Evolutionary conservation across 2,329 filamentous ascomycete species (phyloP).

Genomic region (Podosphaera fusca): DNA sequence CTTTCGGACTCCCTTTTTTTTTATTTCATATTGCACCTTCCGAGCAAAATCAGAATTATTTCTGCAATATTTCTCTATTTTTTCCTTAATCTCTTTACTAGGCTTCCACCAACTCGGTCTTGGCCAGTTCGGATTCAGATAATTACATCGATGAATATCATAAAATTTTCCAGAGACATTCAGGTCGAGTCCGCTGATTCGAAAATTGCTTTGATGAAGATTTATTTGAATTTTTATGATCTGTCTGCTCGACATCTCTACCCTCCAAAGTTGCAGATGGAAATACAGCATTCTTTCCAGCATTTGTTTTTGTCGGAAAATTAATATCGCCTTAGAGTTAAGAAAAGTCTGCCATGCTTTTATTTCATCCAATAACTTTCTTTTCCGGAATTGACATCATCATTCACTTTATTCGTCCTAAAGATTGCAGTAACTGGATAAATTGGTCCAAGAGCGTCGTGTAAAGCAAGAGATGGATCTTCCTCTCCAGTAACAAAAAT

Average conservation of each 20-base stretch:
- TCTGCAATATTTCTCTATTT: too few species aligned
- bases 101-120: too few species aligned
- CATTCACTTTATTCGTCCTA: not conserved
- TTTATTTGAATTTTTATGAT: too few species aligned
- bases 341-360: too few species aligned
- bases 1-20: too few species aligned
- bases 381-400: not conserved
- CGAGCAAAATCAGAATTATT: too few species aligned
- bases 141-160: not conserved
- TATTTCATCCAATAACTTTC: not conserved
- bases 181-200: not conserved
- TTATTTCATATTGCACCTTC: too few species aligned
- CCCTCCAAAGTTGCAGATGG: not conserved
- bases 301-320: not conserved
- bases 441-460: not conserved
- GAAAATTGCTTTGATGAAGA: not conserved
- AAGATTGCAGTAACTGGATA: not conserved
- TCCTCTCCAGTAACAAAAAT: not conserved
- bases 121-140: not conserved
- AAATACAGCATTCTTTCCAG: not conserved
- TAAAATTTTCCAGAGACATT: not conserved
- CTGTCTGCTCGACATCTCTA: not conserved
- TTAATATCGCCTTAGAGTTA: not conserved
- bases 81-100: too few species aligned
- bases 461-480: not conserved